Base-by-base conservation (phyloP, 1,284 basidiomycete species). In the Coniferiporia weirii region DNA sequence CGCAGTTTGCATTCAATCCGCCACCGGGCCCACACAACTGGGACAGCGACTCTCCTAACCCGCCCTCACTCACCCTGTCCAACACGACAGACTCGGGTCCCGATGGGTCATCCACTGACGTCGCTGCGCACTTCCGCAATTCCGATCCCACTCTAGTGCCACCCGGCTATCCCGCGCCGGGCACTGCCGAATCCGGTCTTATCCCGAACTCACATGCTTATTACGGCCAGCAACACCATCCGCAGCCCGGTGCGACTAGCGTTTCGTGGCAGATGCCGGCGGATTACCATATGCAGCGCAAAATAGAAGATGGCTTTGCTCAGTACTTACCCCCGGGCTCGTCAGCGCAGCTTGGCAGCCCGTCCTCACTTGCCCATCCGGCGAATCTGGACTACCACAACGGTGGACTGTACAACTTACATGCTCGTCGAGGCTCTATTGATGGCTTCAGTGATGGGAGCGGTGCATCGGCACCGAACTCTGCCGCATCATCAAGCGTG, bases 401-500 rank as follows among this genome's bases (percentile, higher is more conserved):
- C n/a, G 45, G 52, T 20, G 55, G 60, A 9, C 34, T 56, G n/a
- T 62, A 62, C 34, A 53, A 45, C 20, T 48, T 62, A n/a, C 57
- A 62, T 3, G 13, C 52, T 19, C 49, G 61, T 3, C 46, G 61
- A 27, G 57, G 61, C 3, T 59, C 57, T 43, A 48, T 62, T 20
- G 57, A 52, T 45, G 53, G 22, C 19, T 56, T 55, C 34, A 62
- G 61, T 19, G 61, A 62, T 22, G 48, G 55, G 17, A 59, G 57
- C 36, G 57, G 52, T 19, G 17, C 48, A 19, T 62, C 61, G 20
- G 61, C 47, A 22, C 57, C 57, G 10, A 59, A 59, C 20, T 62
- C 61, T n/a, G 61, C 61, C 10, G 52, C 52, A 6, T 62, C 61
- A 38, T 59, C 57, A 20, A 62, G 54, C 54, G 52, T 55, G 48